Base-by-base conservation (phyloP, 2,329 filamentous ascomycete species). In the Penicillium sp. region DNA sequence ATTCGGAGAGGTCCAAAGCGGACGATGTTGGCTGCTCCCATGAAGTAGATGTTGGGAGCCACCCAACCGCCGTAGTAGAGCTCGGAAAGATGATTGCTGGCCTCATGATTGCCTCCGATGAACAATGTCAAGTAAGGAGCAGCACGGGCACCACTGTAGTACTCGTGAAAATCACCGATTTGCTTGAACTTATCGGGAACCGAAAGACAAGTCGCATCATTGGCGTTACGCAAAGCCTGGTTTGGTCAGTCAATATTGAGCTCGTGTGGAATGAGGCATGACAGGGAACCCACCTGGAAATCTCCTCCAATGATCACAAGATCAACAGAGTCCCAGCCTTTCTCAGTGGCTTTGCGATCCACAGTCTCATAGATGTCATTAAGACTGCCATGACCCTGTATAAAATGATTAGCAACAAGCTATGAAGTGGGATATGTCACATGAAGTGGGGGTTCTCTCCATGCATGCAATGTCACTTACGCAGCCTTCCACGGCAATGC, bases 31-130 rank as follows among this genome's bases (percentile, higher is more conserved):
- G 94, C 91, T 34, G 92, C 91, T 48, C 94, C 94, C 73, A 97
- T 83, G 76, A 97, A 99, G 80, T 97, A 99, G 62, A 99, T 97
- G 65, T 94, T 96, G 9, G 91, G 92, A 8, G 93, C 93, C 6
- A 91, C 94, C 94, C 94, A 99, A 50, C 94, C 94, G 50, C 94
- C 94, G 71, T 97, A 96, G 78, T 91, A 96, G 0, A 99, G 83
- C 76, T 99, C 94, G 80, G 87, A 94, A 5, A 96, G 79, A 74
- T 97, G 87, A 50, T 90, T 92, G 68, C 90, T 90, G 0, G 94
- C 93, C 77, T 99, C 94, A 69, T 99, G 94, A 71, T 99, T 99
- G 2, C 94, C 94, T 43, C 88, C 92, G 50, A 96, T 87, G 76
- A 97, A 97, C 44, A 97, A 79, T 16, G 94, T 99, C 45, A 96